Evolutionary conservation across 805 yeast genomes (phyloP).

Genomic region (Cyberlindnera xylosilytica): DNA sequence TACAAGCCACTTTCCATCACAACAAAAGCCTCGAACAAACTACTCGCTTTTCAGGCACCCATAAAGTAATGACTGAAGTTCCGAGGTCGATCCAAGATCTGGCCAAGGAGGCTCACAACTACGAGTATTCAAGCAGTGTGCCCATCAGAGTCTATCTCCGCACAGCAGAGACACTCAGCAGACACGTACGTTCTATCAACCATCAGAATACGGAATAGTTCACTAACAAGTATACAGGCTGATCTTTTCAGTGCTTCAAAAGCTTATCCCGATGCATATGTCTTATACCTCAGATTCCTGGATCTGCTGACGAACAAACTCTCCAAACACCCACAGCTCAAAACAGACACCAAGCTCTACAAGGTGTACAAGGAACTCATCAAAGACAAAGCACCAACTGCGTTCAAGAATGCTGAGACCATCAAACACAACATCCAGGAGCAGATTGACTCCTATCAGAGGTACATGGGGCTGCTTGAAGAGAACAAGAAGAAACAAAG

Average conservation of each 20-base stretch:
- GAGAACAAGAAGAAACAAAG: conserved; percentile 25
- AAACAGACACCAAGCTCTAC: conserved; percentile 19
- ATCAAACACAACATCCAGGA: conserved; percentile 29
- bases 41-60: too few species aligned
- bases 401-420: conserved; percentile 24
- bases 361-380: conserved; percentile 16
- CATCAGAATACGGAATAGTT: too few species aligned
- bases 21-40: too few species aligned
- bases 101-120: conserved; percentile 46
- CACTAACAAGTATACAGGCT: conserved; percentile 30
- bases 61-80: background rate
- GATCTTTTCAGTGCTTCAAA: conserved; percentile 41
- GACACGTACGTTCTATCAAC: conserved; percentile 33
- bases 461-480: conserved; percentile 24
- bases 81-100: conserved; percentile 32
- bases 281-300: conserved; percentile 55
- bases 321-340: conserved; percentile 43
- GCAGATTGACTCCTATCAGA: conserved; percentile 29
- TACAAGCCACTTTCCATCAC: too few species aligned
- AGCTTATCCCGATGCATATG: conserved; percentile 47
- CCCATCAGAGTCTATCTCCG: conserved; percentile 55
- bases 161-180: conserved; percentile 44
- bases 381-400: conserved; percentile 23
- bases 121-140: conserved; percentile 48
- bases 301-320: conserved; percentile 51